phyloP scores from a whole-genome alignment of 2,329 filamentous ascomycete genomes.

The Immersiporthe knoxdaviesiana region DNA sequence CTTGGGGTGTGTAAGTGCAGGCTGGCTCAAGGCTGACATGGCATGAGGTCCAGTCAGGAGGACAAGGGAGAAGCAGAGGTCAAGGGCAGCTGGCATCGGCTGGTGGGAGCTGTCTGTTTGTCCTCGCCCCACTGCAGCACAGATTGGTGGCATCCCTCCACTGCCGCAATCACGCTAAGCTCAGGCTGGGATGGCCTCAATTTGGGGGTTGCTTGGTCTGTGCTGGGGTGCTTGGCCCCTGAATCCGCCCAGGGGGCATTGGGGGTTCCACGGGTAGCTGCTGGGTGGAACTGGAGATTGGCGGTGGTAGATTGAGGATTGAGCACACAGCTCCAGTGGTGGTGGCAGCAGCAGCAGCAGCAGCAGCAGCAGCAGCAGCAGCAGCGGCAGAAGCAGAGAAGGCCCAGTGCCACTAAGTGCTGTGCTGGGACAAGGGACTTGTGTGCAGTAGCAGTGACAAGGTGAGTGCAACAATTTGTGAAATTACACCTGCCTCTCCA shows the following conservation, averaged over 20 bases:
- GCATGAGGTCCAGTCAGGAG: slow-evolving; percentile 3
- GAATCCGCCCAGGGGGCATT: too few relatives aligned
- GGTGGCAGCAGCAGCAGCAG: not conserved
- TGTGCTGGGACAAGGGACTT: slow-evolving; percentile 16
- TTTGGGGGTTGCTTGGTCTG: slow-evolving; percentile 10
- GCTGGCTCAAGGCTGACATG: slow-evolving; percentile 1
- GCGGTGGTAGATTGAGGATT: not conserved
- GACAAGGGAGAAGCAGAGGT: not conserved
- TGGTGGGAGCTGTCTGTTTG: not conserved
- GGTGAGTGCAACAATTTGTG: slow-evolving; percentile 22
- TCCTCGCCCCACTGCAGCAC: not conserved
- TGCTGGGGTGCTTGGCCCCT: slow-evolving; percentile 14
- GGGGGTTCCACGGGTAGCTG: not conserved
- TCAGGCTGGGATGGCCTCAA: slow-evolving; percentile 6
- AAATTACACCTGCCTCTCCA: slow-evolving; percentile 29
- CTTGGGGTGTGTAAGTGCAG: not conserved
- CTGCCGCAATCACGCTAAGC: slow-evolving; percentile 14
- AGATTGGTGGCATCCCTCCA: not conserved
- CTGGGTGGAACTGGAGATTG: slow-evolving; percentile 11
- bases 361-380: not conserved
- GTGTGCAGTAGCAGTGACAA: slow-evolving; percentile 23
- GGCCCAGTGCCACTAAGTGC: not conserved
- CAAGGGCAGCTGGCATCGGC: slow-evolving; percentile 14
- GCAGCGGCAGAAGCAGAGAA: too few relatives aligned
- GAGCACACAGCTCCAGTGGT: not conserved